Percentiles rank a stretch among this genome's conserved stretches.
Conservation (phyloP, 768 basidiomycete species). For the Russula ochroleuca region DNA sequence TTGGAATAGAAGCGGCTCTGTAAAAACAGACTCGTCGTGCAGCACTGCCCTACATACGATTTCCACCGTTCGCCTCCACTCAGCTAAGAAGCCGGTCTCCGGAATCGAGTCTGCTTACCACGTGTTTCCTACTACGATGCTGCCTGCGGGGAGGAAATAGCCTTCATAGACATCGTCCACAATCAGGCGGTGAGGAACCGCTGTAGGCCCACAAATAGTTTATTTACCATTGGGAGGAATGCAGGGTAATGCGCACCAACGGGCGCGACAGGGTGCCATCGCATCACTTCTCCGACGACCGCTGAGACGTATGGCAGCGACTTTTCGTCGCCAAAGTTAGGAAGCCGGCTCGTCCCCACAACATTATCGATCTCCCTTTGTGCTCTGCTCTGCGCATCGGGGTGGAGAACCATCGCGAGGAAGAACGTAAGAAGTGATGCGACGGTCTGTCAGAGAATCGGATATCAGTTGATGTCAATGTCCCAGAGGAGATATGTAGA, state of each 20-base stretch:
- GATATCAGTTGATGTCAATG: not conserved
- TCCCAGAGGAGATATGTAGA: slow-evolving; percentile 4
- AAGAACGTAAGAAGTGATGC: slow-evolving; percentile 32
- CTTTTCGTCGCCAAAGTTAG: slow-evolving; percentile 28
- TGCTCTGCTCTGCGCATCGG: slow-evolving; percentile 30
- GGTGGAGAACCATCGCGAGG: slow-evolving; percentile 34
- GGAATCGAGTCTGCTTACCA: slow-evolving; percentile 15
- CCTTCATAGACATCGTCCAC: slow-evolving; percentile 31
- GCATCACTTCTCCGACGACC: slow-evolving; percentile 30
- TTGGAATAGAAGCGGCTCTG: slow-evolving; percentile 16
- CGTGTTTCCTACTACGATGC: slow-evolving; percentile 29
- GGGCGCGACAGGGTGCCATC: slow-evolving; percentile 30
- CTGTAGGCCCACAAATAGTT: slow-evolving; percentile 1
- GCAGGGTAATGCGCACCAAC: slow-evolving; percentile 17
- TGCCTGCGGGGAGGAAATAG: slow-evolving; percentile 34
- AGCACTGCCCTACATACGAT: slow-evolving; percentile 21
- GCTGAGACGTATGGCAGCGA: slow-evolving; percentile 31
- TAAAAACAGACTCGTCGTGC: slow-evolving; percentile 15
- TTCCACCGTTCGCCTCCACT: not conserved
- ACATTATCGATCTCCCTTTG: slow-evolving; percentile 33
- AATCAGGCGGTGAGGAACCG: slow-evolving; percentile 29
- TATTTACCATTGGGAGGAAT: not conserved
- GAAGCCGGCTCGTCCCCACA: slow-evolving; percentile 31
- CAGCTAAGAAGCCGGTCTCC: not conserved
- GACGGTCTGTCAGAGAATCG: slow-evolving; percentile 29